phyloP scores from a whole-genome alignment of 495 filamentous ascomycete species.

The Collariella sp. region DNA sequence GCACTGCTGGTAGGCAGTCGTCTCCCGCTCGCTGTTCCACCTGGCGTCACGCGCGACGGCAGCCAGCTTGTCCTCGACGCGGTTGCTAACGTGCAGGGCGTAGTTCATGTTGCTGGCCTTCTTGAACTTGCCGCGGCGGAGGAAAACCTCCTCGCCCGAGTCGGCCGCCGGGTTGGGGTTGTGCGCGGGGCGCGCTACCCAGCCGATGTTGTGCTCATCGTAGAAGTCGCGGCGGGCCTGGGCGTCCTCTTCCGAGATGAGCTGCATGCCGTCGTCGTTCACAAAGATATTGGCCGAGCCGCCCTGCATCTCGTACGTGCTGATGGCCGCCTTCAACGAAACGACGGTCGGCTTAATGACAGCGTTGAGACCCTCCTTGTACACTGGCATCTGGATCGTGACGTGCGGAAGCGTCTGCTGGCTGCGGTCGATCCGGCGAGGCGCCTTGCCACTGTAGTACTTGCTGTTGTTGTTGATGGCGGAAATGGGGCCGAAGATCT shows the following conservation, averaged over 20 bases:
- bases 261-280: conserved; percentile 71
- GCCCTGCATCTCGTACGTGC: conserved; percentile 71
- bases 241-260: conserved; percentile 57
- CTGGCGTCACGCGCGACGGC: conserved; percentile 39
- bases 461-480: conserved; percentile 65
- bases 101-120: conserved; percentile 86
- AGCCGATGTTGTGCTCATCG: conserved; percentile 68
- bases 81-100: conserved; percentile 48
- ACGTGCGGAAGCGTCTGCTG: conserved; percentile 58
- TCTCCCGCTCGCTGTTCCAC: conserved; percentile 48
- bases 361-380: conserved; percentile 57
- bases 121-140: conserved; percentile 58
- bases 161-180: conserved; percentile 36
- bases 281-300: conserved; percentile 74
- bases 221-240: conserved; percentile 58
- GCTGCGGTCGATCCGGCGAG: conserved; percentile 54
- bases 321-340: conserved; percentile 64
- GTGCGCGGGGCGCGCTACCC: conserved; percentile 60
- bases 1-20: conserved; percentile 56
- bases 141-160: conserved; percentile 50
- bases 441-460: conserved; percentile 48
- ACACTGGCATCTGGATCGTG: conserved; percentile 66
- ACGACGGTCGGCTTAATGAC: conserved; percentile 61
- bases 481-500: conserved; percentile 62
- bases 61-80: conserved; percentile 60